Evolutionary conservation across 306 rosid genomes (phyloP).

Genomic region (Cotoneaster glaucophyllus): DNA sequence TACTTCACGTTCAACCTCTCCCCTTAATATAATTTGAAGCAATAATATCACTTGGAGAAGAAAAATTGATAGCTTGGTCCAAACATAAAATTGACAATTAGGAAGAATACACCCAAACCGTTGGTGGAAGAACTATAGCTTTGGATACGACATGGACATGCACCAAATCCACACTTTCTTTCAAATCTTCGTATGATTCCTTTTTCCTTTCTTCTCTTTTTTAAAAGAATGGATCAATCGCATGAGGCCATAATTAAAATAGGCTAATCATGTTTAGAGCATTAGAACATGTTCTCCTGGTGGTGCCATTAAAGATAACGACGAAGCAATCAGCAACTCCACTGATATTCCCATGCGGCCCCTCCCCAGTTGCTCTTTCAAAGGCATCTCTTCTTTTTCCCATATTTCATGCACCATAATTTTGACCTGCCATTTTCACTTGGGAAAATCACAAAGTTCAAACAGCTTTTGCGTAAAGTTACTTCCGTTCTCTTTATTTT

Average conservation of each 20-base stretch:
- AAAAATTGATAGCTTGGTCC: neutral
- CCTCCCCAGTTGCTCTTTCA: constrained; percentile 12
- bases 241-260: constrained; percentile 15
- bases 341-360: constrained; percentile 34
- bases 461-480: constrained; percentile 26
- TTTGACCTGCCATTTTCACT: constrained; percentile 10
- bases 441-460: constrained; percentile 7
- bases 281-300: constrained; percentile 29
- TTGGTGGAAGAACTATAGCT: neutral
- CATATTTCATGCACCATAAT: constrained; percentile 9
- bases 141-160: neutral
- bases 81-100: neutral
- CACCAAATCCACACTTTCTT: constrained; percentile 1
- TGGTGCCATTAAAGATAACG: constrained; percentile 36
- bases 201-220: neutral
- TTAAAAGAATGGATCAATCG: constrained; percentile 27
- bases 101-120: neutral
- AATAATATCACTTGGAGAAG: no score
- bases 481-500: constrained; percentile 10
- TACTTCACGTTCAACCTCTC: no score
- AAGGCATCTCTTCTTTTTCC: constrained; percentile 18
- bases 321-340: constrained; percentile 23
- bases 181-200: neutral
- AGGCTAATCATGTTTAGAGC: constrained; percentile 39
- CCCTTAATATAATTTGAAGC: neutral